phyloP scores from a whole-genome alignment of 306 rosid genomes.

The Sicyos baderoa region DNA sequence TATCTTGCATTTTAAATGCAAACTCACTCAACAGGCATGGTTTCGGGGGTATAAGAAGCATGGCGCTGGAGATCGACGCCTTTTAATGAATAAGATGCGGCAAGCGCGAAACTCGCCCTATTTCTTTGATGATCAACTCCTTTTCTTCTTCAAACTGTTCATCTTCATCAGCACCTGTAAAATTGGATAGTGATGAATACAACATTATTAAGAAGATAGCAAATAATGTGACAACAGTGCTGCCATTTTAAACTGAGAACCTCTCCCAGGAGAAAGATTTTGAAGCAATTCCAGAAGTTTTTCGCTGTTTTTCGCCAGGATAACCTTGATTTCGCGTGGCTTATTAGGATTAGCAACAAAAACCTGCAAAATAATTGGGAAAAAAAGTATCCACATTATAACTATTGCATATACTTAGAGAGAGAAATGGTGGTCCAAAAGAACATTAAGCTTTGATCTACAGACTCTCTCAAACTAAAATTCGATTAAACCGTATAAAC shows the following conservation, averaged over 20 bases:
- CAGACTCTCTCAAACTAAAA: background rate
- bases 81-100: constrained; percentile 23
- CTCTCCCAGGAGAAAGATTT: constrained; percentile 72
- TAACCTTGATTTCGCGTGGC: constrained; percentile 70
- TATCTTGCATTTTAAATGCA: constrained; percentile 1
- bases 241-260: constrained; percentile 28
- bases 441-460: background rate
- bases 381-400: background rate
- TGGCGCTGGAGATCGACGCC: background rate
- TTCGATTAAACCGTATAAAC: background rate
- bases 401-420: too few relatives aligned
- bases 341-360: constrained; percentile 91
- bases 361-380: constrained; percentile 39
- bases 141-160: constrained; percentile 95
- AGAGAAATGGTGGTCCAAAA: background rate
- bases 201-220: background rate
- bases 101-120: constrained; percentile 36
- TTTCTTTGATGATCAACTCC: constrained; percentile 75
- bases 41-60: background rate
- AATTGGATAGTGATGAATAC: background rate
- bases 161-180: constrained; percentile 89
- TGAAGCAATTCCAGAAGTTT: constrained; percentile 71
- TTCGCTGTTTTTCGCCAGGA: constrained; percentile 63
- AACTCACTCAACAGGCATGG: constrained; percentile 8
- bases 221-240: background rate